phyloP scores from a whole-genome alignment of 208 protist genomes.

The Tritrichomonas foetus region DNA sequence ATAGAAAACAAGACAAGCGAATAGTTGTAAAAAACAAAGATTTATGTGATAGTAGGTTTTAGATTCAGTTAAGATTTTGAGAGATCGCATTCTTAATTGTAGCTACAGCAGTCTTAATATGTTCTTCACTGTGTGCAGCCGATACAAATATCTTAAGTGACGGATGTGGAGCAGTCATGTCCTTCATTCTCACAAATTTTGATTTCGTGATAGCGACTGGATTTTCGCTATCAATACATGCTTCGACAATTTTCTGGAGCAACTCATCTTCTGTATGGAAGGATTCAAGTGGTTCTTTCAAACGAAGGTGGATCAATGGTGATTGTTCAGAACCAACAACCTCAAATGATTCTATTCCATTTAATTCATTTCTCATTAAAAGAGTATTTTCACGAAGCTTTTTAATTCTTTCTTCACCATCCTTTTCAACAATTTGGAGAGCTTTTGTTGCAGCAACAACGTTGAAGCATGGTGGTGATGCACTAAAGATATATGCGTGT shows the following conservation, averaged over 20 bases:
- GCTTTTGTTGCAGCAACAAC: conserved; percentile 68
- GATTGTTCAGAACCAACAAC: background rate
- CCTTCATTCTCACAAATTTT: background rate
- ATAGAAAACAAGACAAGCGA: background rate
- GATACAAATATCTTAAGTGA: background rate
- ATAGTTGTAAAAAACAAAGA: background rate
- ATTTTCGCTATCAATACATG: background rate
- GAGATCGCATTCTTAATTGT: background rate
- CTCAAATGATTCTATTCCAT: background rate
- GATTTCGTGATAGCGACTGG: background rate
- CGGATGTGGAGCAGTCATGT: background rate
- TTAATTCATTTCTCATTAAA: background rate
- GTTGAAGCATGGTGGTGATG: conserved; percentile 84
- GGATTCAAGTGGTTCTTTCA: background rate
- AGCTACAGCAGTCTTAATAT: background rate
- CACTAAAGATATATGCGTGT: conserved; percentile 88
- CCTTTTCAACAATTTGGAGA: conserved; percentile 67
- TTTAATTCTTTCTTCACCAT: background rate
- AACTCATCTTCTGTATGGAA: background rate
- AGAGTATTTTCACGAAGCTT: background rate
- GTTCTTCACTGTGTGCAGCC: background rate
- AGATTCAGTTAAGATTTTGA: background rate
- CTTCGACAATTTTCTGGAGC: background rate
- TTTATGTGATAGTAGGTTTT: background rate
- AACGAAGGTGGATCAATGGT: conserved; percentile 17